These are phyloP conservation scores for Penicillium italicum DNA, from an alignment of 2,329 filamentous ascomycete species.

Conservation along the genomic window DNA sequence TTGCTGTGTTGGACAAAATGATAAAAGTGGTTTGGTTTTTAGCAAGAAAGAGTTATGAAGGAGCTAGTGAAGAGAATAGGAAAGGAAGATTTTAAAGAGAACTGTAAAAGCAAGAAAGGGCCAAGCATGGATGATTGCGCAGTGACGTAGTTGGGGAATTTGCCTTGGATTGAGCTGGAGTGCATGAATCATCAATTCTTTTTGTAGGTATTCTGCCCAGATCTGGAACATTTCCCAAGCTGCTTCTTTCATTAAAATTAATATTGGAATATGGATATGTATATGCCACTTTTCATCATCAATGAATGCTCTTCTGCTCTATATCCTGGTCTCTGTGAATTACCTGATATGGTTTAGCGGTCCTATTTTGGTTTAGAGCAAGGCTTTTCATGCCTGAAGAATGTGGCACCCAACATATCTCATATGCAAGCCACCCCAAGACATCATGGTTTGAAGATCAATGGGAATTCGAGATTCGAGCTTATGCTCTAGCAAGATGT, in stretches of 20 bases:
- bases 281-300: neutral
- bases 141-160: constrained; percentile 34
- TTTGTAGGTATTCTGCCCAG: neutral
- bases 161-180: constrained; percentile 13
- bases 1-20: neutral
- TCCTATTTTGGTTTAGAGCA: neutral
- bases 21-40: neutral
- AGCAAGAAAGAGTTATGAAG: constrained; percentile 1
- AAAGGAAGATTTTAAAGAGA: constrained; percentile 1
- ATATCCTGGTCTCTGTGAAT: neutral
- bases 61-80: neutral
- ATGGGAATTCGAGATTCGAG: too few relatives aligned
- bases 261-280: neutral
- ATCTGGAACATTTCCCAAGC: neutral
- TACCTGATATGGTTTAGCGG: neutral
- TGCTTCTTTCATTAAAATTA: neutral
- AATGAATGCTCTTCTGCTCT: neutral
- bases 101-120: constrained; percentile 9
- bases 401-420: too few relatives aligned
- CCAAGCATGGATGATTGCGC: constrained; percentile 30
- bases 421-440: too few relatives aligned
- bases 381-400: too few relatives aligned
- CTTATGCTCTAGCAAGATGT: too few relatives aligned
- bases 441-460: too few relatives aligned
- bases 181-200: constrained; percentile 26